Evolutionary conservation across 2,329 filamentous ascomycete genomes (phyloP), one percentile per base, ranked within the genome.

Genomic region (Aphanoascus verrucosus): DNA sequence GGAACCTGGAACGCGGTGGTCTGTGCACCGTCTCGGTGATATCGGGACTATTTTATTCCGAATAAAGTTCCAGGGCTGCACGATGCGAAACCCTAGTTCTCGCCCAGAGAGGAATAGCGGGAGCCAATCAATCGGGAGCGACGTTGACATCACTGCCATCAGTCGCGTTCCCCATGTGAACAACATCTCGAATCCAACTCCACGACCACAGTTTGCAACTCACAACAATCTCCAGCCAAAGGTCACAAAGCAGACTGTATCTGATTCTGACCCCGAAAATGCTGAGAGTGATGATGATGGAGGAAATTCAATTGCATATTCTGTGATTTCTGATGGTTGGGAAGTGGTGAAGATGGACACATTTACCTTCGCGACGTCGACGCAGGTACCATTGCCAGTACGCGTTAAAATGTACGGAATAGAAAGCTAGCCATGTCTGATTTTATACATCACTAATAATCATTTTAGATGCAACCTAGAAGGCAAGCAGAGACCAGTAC

Each of bases 311-410:
- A 32, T 43, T 46, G 23, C 20, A 9, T 12, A 54, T 12, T 51
- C 20, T 38, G 35, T 52, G 40, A 44, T 42, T 40, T 19, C 49
- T 32, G 28, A 35, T 41, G 49, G 37, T 35, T 55, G 55, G 52
- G 52, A 54, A 37, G 47, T 52, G 7, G 45, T 56, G 19, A 58
- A 45, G 37, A 96, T 96, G 88, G 93, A 98, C 72, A 85, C 90
- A 50, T 96, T 95, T 71, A 94, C 90, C 31, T 97, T 97, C 74
- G 90, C 88, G 61, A 88, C 84, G 65, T 95, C 93, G 56, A 85
- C 88, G 60, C 83, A 87, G 69, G 77, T 97, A 62, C 79, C 88
- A 62, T 80, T 90, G 59, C 82, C 86, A 17, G 74, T 84, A 52
- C 74, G 77, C 62, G 72, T 84, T 57, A 81, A 79, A 69, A 80